Evolutionary conservation across 2,329 filamentous ascomycete species (phyloP).

Genomic region (Monosporascus sp.): DNA sequence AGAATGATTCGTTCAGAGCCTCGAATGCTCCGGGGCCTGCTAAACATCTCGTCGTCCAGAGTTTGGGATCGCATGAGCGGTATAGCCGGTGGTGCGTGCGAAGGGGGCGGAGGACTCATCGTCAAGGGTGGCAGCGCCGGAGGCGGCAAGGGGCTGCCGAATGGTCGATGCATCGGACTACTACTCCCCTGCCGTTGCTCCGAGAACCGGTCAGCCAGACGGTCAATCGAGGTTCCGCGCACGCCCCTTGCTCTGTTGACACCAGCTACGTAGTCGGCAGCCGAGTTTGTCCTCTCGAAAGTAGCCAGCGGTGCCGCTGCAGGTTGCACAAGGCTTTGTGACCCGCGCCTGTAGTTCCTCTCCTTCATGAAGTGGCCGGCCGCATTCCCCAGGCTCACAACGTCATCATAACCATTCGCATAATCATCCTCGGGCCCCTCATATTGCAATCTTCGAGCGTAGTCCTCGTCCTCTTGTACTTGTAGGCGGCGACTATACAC

Average conservation of each 20-base stretch:
- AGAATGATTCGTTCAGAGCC: conserved; percentile 25
- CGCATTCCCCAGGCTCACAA: conserved; percentile 45
- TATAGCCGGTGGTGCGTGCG: conserved; percentile 19
- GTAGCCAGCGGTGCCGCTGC: conserved; percentile 18
- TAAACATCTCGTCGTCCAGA: conserved; percentile 37
- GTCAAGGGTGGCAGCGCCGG: conserved; percentile 21
- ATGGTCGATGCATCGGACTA: conserved; percentile 20
- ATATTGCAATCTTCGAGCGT: conserved; percentile 32
- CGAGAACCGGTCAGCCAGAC: conserved; percentile 46
- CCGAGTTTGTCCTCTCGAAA: conserved; percentile 32
- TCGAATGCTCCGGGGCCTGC: conserved; percentile 23
- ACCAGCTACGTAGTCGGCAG: conserved; percentile 39
- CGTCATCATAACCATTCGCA: conserved; percentile 30
- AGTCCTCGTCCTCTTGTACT: conserved; percentile 41
- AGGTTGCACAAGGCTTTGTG: conserved; percentile 33
- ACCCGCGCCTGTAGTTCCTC: conserved; percentile 41
- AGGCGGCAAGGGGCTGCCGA: conserved; percentile 21
- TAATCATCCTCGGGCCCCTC: conserved; percentile 35
- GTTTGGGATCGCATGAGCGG: conserved; percentile 34
- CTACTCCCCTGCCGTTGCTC: conserved; percentile 33
- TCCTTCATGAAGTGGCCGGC: conserved; percentile 58
- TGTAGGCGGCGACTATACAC: conserved; percentile 40
- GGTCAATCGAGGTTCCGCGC: conserved; percentile 41
- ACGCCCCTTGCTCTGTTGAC: conserved; percentile 39
- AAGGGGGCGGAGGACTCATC: conserved; percentile 26